Base-by-base conservation (phyloP, 1,284 basidiomycete species). In the Violaceomyces palustris region DNA sequence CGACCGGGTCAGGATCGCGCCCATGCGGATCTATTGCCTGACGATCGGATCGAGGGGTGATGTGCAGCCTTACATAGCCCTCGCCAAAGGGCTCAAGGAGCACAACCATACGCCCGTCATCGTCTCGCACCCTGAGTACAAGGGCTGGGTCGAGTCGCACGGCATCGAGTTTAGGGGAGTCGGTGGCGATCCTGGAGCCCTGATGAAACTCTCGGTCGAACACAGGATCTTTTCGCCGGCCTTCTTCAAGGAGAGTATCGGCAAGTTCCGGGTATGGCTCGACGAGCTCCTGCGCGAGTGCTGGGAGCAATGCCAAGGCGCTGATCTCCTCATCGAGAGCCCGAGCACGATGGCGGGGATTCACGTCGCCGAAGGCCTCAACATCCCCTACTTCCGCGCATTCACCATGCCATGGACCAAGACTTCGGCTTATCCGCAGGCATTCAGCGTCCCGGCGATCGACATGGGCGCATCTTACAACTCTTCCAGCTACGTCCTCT, bases 91-190 rank as follows among this genome's bases (percentile, higher is more conserved):
- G 9, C 53, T 69, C 31, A 56, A 66, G 44, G 32, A 45, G 39
- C 46, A 81, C 48, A 80, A 80, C 1, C 82, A 84, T 58, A 70
- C 69, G n/a, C 77, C 78, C 15, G 79, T 78, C 6, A 82, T 84
- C 38, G 80, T 82, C 6, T 83, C 82, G 11, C 82, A 84, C 69
- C 76, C 77, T 48, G 82, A 84, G 64, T 84, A 83, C 67, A 79
- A 80, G 61, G 63, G 61, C 3, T 83, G 81, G 81, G 74, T 82
- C 26, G 77, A 81, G 58, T 45, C 53, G 2, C 45, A 59, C 22
- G 60, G 59, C 33, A 62, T 68, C 33, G 56, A 50, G 32, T 68
- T 62, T 35, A 48, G 55, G 11, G 46, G 49, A 11, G 61, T 63
- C 0, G 67, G 65, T 12, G 67, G 67, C n/a, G 58, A 66, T 25